Evolutionary conservation across 2,329 filamentous ascomycete genomes (phyloP), one percentile per base, ranked within the genome.

Genomic region (Sclerotinia minor): DNA sequence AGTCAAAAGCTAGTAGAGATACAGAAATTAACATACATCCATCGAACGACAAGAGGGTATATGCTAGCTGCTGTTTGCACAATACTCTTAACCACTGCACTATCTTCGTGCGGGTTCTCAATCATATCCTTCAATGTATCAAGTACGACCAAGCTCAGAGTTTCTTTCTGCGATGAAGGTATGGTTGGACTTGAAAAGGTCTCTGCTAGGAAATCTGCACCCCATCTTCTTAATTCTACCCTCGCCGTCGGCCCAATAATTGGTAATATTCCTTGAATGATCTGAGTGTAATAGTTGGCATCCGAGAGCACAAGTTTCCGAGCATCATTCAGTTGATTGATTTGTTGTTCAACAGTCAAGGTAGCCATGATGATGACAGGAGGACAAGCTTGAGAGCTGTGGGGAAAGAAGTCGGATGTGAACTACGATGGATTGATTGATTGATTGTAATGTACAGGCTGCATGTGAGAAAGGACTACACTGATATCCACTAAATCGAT

Each of bases 111-210:
- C n/a, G 86, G 84, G 72, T 88, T 86, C 73, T 91, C 88, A 70
- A 92, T 79, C 78, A 92, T 84, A 65, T 84, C 84, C 76, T 87
- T 86, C 72, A 99, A 79, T 35, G 90, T 91, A 73, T 92, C 89
- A 75, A 99, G 81, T 69, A 96, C 92, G 69, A 87, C 85, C 69
- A 92, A 83, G 72, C 89, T 88, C 80, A 95, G 83, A 70, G 88
- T 88, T 82, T 89, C 92, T 83, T 98, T 99, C 78, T 91, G 88
- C 64, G 89, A 84, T 69, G 87, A 83, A 26, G 89, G 82, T 74
- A 98, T 84, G 29, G 90, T 87, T n/a, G 96, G 95, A 69, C 92
- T 96, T 68, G 95, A 90, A 80, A 99, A 98, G 2, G 94, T 93
- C 82, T 99, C 95, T 67, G 94, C 93, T 54, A 99, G 83, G 77